Evolutionary conservation across 768 basidiomycete species (phyloP), one percentile per base, ranked within the genome.

Genomic region (Tricholoma furcatifolium): DNA sequence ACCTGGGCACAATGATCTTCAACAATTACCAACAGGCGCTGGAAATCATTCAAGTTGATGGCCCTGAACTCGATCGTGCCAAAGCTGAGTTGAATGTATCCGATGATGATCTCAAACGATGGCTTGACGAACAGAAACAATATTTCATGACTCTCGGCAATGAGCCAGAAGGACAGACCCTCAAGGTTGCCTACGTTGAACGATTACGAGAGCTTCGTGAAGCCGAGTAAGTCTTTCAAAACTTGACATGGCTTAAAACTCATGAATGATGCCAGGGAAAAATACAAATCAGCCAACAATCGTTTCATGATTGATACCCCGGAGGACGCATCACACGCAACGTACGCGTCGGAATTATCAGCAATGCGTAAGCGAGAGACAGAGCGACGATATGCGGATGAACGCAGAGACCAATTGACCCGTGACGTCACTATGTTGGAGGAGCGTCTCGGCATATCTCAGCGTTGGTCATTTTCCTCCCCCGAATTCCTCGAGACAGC

Each of bases 1-100:
- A 67, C 43, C 58, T 68, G 2, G 65, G 62, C 36, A 55, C 38
- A 9, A 40, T 30, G 23, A n/a, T 43, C 21, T 5, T 43, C 0
- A 23, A 43, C 21, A 43, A 43, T 15, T 23, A 43, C 24, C 20
- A 41, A 2, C 40, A 41, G 18, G 18, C 40, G 14, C 20, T 20
- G 10, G 12, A 23, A 6, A 43, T 43, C 5, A 43, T 24, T 14
- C 9, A 43, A 24, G 24, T 43, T 27, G 23, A 43, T 43, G 24
- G 42, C 3, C 2, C 24, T 15, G 24, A 27, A 7, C 42, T 43
- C 17, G 1, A 12, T 8, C 24, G 6, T n/a, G n/a, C n/a, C n/a
- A n/a, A n/a, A n/a, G n/a, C n/a, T n/a, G n/a, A 15, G 9, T 15
- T 43, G 11, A 4, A n/a, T 0, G 23, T 43, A 8, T 9, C 12